Evolutionary conservation across 768 basidiomycete species (phyloP), one percentile per base, ranked within the genome.

Genomic region (Mycena pura): DNA sequence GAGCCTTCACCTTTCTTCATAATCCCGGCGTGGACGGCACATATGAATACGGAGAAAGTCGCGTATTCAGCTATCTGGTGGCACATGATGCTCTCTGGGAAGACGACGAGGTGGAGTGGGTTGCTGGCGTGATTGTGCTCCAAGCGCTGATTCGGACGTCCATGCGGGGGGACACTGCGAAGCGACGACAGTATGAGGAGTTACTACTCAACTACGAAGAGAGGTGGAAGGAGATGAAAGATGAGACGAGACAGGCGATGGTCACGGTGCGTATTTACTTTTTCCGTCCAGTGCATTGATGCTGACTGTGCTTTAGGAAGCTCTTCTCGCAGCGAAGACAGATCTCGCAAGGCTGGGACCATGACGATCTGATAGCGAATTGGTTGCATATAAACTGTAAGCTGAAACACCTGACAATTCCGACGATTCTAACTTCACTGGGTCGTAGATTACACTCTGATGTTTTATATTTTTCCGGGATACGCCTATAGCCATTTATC

Each of bases 211-310:
- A 78, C 7, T 88, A 88, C 68, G 86, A 88, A 67, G 76, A 81
- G n/a, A 73, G 86, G 53, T 88, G 87, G 87, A 88, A 88, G 69
- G 87, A 88, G 69, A 88, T 88, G 60, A 86, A 85, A 69, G 87
- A 88, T 65, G 87, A 88, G 70, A 80, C 84, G 14, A 74, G 87
- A 60, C 87, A 88, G 70, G 80, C 82, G 1, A 77, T 87, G 62
- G 86, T 87, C 14, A 84, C 85, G 57, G 87, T 85, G 41, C 66
- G 81, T 63, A n/a, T 19, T 45, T 32, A 34, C 11, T 6, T 38
- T 50, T 41, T 27, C 29, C 40, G 39, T 55, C 2, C 31, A n/a
- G 41, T 14, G 13, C 7, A 38, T 49, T 24, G 40, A 19, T 39
- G 32, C 32, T 50, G 17, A 60, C 51, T 24, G 32, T 43, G 24